Conservation (phyloP, 371 early-diverging fungal genomes). For the Mucor plumbeus region DNA sequence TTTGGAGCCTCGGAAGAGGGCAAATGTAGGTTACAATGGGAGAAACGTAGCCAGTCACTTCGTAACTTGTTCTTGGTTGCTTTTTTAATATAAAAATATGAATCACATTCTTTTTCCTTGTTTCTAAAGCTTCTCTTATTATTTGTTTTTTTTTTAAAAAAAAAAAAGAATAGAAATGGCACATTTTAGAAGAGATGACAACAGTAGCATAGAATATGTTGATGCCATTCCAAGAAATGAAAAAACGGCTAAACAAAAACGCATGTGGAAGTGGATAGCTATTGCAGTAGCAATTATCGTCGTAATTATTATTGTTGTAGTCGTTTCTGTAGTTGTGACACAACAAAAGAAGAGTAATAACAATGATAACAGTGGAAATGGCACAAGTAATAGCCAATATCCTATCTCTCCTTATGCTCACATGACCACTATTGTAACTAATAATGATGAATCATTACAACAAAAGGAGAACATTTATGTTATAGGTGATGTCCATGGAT, state of each 20-base stretch:
- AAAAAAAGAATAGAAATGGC: slow-evolving; percentile 7
- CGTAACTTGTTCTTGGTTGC: neutral
- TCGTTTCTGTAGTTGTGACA: slow-evolving; percentile 42
- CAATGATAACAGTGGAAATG: slow-evolving; percentile 1
- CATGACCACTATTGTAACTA: slow-evolving; percentile 35
- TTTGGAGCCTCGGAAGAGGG: slow-evolving; percentile 4
- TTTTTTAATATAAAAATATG: neutral
- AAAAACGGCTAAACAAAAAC: slow-evolving; percentile 26
- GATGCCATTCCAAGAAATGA: slow-evolving; percentile 22
- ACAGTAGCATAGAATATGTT: slow-evolving; percentile 25
- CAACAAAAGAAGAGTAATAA: slow-evolving; percentile 24
- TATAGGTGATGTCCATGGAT: slow-evolving; percentile 79
- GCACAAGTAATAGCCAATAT: slow-evolving; percentile 13
- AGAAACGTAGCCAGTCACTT: slow-evolving; percentile 12
- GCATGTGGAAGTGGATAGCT: slow-evolving; percentile 26
- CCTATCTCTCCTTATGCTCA: slow-evolving; percentile 49
- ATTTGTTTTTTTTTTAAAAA: slow-evolving; percentile 7
- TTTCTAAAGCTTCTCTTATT: slow-evolving; percentile 8
- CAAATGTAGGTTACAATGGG: neutral
- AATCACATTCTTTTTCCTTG: neutral
- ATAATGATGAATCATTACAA: slow-evolving; percentile 16
- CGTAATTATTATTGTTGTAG: slow-evolving; percentile 41
- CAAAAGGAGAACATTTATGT: slow-evolving; percentile 59
- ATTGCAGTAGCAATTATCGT: slow-evolving; percentile 30
- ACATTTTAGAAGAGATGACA: slow-evolving; percentile 11